These are phyloP conservation scores for Arthrobotrys megalospora DNA, from an alignment of 2,329 filamentous ascomycete species.

Conservation along the genomic window DNA sequence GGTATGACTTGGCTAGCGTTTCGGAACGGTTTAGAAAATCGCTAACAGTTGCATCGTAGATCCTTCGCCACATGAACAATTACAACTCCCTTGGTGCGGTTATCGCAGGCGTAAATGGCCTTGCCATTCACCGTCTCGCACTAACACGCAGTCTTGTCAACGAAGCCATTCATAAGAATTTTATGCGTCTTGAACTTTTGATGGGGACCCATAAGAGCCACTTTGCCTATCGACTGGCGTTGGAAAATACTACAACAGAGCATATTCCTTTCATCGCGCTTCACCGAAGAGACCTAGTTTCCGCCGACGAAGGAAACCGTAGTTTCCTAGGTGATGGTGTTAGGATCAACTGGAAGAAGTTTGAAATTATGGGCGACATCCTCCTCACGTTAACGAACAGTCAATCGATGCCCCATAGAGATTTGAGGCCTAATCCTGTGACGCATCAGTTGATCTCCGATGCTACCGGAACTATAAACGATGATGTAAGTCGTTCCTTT, in stretches of 20 bases:
- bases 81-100: constrained; percentile 97
- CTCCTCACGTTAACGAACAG: constrained; percentile 92
- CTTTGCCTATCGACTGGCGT: constrained; percentile 94
- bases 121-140: constrained; percentile 84
- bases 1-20: constrained; percentile 66
- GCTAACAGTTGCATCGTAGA: constrained; percentile 68
- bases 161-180: constrained; percentile 81
- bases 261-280: constrained; percentile 94
- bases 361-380: constrained; percentile 94
- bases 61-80: constrained; percentile 91
- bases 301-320: constrained; percentile 90
- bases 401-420: constrained; percentile 82
- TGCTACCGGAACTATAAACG: constrained; percentile 63
- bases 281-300: constrained; percentile 89
- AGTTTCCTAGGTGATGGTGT: constrained; percentile 83
- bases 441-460: constrained; percentile 63
- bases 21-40: constrained; percentile 11
- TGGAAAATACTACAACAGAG: constrained; percentile 93
- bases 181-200: constrained; percentile 87
- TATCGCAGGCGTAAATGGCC: constrained; percentile 90
- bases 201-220: constrained; percentile 95
- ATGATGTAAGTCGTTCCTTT: constrained; percentile 63
- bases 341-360: constrained; percentile 97
- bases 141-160: constrained; percentile 85
- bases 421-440: constrained; percentile 62